phyloP scores from a whole-genome alignment of 202 grass and related monocot genomes.

The Carex arenaria region DNA sequence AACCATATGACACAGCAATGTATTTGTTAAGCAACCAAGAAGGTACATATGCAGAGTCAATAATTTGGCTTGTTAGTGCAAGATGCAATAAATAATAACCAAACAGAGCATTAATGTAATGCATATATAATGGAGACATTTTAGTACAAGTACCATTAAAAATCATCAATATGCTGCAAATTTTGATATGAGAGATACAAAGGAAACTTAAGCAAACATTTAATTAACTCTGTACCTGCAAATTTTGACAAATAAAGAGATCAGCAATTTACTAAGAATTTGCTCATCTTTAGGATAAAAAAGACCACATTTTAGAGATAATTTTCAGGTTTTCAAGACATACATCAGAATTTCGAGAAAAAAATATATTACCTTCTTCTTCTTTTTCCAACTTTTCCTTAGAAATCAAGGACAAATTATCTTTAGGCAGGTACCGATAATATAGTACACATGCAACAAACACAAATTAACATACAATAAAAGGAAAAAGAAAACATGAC shows the following conservation, averaged over 20 bases:
- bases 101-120: neutral
- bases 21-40: neutral
- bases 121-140: neutral
- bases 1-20: neutral
- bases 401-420: neutral
- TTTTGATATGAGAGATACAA: neutral
- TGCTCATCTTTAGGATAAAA: too few species aligned
- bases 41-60: neutral
- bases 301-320: neutral
- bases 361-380: neutral
- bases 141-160: neutral
- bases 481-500: neutral
- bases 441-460: neutral
- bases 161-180: neutral
- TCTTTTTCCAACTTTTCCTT: neutral
- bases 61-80: neutral
- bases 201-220: neutral
- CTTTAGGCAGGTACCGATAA: neutral
- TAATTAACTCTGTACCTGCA: neutral
- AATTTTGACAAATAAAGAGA: neutral
- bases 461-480: neutral
- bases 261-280: neutral
- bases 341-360: neutral
- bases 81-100: neutral
- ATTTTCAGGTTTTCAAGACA: neutral